Percentiles rank a stretch among this genome's conserved stretches.
Evolutionary conservation across 257 asterid genomes (phyloP).

Genomic region (Eucommia ulmoides): DNA sequence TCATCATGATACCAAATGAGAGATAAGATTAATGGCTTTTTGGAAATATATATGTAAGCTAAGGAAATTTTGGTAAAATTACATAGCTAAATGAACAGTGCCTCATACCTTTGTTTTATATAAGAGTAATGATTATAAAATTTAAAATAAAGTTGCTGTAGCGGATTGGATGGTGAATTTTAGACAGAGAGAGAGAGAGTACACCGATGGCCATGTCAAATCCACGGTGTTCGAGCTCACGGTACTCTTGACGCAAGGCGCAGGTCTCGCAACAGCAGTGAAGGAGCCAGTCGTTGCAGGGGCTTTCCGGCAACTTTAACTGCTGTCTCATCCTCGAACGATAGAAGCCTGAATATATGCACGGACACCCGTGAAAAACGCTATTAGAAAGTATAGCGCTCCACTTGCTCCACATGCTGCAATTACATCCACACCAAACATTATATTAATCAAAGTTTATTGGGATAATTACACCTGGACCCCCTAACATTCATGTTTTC

Average conservation of each 20-base stretch:
- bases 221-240: conserved; percentile 32
- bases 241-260: conserved; percentile 31
- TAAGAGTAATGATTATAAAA: too few relatives aligned
- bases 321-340: conserved; percentile 22
- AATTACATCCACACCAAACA: not conserved
- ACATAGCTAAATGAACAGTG: too few relatives aligned
- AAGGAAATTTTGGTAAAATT: too few relatives aligned
- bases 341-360: conserved; percentile 22
- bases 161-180: too few relatives aligned
- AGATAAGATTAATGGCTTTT: too few relatives aligned
- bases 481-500: not conserved
- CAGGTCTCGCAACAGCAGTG: conserved; percentile 21
- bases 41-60: too few relatives aligned
- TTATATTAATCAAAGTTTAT: not conserved
- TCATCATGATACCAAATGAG: too few relatives aligned
- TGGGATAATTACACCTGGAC: not conserved
- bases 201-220: conserved; percentile 25
- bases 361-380: conserved; percentile 10
- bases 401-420: conserved; percentile 9
- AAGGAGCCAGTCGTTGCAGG: conserved; percentile 14
- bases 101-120: too few relatives aligned
- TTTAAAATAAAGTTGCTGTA: too few relatives aligned
- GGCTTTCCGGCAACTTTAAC: conserved; percentile 10
- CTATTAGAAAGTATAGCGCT: conserved; percentile 15
- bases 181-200: not conserved